phyloP scores from a whole-genome alignment of 352 stramenopile species.

The Globisporangium recalcitrans region DNA sequence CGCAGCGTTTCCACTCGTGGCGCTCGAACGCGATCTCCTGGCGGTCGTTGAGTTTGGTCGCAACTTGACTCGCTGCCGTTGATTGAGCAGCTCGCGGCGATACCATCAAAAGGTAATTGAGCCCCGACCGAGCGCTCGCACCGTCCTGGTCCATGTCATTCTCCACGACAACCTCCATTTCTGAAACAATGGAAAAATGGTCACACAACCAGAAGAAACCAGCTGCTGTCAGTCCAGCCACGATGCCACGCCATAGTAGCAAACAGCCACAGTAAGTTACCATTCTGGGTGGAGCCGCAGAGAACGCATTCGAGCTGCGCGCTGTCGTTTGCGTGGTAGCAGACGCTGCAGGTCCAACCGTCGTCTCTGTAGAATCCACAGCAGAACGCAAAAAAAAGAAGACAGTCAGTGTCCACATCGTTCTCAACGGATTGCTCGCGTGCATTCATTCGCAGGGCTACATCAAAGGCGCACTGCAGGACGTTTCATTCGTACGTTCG shows the following conservation, averaged over 20 bases:
- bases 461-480: too few species aligned
- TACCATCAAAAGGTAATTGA: slow-evolving; percentile 30
- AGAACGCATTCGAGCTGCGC: slow-evolving; percentile 43
- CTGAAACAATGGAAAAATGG: background rate
- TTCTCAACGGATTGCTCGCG: background rate
- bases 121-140: slow-evolving; percentile 15
- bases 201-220: background rate
- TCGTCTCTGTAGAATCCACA: slow-evolving; percentile 21
- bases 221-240: background rate
- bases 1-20: slow-evolving; percentile 67
- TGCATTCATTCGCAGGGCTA: background rate
- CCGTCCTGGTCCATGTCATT: background rate
- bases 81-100: slow-evolving; percentile 21
- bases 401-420: background rate
- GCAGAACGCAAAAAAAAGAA: background rate
- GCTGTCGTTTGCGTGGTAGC: slow-evolving; percentile 52
- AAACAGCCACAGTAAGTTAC: slow-evolving; percentile 15
- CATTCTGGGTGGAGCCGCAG: slow-evolving; percentile 37
- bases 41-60: slow-evolving; percentile 34
- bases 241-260: background rate
- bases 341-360: slow-evolving; percentile 49
- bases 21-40: slow-evolving; percentile 52
- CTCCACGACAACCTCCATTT: slow-evolving; percentile 6
- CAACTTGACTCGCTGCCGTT: background rate
- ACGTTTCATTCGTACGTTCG: slow-evolving; percentile 32